phyloP scores from a whole-genome alignment of 2,329 filamentous ascomycete species.

The Pyrenophora graminea region DNA sequence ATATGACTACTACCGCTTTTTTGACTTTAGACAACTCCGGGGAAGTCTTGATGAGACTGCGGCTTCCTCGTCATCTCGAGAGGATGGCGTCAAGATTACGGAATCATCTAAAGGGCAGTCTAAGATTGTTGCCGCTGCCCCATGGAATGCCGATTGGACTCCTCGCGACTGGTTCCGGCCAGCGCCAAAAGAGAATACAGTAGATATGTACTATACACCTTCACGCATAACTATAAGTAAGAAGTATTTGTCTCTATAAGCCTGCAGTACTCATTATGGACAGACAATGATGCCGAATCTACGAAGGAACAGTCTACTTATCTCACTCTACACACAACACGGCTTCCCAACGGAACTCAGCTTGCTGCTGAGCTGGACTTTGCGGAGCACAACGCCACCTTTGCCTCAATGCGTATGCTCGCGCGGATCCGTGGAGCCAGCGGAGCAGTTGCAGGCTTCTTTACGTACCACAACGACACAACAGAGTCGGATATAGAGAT shows the following conservation, averaged over 20 bases:
- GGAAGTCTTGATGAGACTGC: neutral
- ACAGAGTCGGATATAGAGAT: conserved; percentile 20
- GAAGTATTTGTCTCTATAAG: neutral
- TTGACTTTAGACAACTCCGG: conserved; percentile 15
- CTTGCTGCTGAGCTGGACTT: conserved; percentile 14
- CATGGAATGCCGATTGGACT: conserved; percentile 15
- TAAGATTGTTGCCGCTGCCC: conserved; percentile 8
- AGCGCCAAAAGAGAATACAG: neutral
- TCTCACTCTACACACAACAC: conserved; percentile 9
- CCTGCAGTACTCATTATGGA: neutral
- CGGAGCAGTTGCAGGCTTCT: conserved; percentile 17
- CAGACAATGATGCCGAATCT: neutral
- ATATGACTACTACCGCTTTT: conserved; percentile 22
- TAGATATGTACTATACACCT: conserved; percentile 12
- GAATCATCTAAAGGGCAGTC: neutral
- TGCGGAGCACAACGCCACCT: conserved; percentile 14
- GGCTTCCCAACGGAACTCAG: conserved; percentile 7
- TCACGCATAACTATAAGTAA: conserved; percentile 13
- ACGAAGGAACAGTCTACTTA: conserved; percentile 1
- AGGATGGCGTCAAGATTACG: neutral
- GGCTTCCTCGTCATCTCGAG: neutral
- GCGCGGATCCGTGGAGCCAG: conserved; percentile 13
- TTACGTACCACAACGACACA: conserved; percentile 19
- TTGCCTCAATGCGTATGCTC: conserved; percentile 15
- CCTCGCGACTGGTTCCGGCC: conserved; percentile 8